Evolutionary conservation across 139 green algal species (phyloP), one percentile per base, ranked within the genome.

Genomic region (Chlorella vulgaris): DNA sequence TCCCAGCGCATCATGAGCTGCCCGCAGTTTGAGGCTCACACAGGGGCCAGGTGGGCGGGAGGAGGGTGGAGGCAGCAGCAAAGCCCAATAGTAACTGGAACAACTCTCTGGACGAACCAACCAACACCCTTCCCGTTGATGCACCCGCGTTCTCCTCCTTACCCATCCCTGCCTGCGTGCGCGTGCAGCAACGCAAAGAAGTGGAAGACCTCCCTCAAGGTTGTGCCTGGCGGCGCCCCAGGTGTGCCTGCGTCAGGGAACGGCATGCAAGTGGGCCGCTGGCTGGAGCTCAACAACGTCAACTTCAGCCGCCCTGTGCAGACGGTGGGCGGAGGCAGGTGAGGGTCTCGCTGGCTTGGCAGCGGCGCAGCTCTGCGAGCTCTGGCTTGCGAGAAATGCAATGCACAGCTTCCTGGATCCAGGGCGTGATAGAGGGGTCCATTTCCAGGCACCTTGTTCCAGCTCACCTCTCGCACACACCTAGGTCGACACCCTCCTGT

Each of bases 161-260:
- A 24, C 47, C 47, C 47, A 10, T 15, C 47, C 47, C 15, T 10
- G 13, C 47, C 47, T 55, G 47, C 47, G 47, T 15, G 47, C 15
- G 47, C 47, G 13, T 55, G 47, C 1, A 86, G 86, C n/a, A 85
- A 62, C 18, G 90, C 90, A 58, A 96, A 96, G 82, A 96, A 96
- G 85, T 96, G 93, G 93, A 96, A 94, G 85, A 85, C 89, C 1
- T 88, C 69, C 7, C 66, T 96, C 29, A 86, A 85, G 58, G 74
- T 96, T 6, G n/a, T 74, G 66, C 83, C 86, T 69, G 82, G 73
- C 33, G 73, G 73, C 35, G 73, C 53, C 1, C 73, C 73, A 1
- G 71, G 73, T 7, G 73, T 79, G 73, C 53, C 73, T 0, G 6
- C 31, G 7, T 31, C 21, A n/a, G 78, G 78, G 38, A 76, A 69